Conservation (phyloP, 2,329 filamentous ascomycete species). For the Fusarium redolens region DNA sequence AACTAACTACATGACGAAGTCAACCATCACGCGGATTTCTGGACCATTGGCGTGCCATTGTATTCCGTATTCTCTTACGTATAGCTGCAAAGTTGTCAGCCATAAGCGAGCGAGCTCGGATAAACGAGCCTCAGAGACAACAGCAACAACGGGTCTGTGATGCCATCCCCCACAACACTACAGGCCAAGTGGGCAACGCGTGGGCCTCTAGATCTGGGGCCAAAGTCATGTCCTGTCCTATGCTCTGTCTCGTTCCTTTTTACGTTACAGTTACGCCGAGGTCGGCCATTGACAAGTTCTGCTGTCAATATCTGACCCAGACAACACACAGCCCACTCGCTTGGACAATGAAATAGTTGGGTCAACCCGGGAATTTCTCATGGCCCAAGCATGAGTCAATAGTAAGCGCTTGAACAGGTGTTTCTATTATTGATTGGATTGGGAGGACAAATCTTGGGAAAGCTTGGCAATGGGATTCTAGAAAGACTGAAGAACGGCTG, state of each 20-base stretch:
- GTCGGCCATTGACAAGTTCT: background rate
- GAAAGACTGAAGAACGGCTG: slow-evolving; percentile 1
- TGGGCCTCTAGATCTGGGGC: background rate
- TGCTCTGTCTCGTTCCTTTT: background rate
- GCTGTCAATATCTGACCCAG: background rate
- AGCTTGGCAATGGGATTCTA: slow-evolving; percentile 15
- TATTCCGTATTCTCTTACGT: slow-evolving; percentile 6
- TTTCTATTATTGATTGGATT: background rate
- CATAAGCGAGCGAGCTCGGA: background rate
- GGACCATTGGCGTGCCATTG: background rate
- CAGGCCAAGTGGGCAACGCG: background rate
- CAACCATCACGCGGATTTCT: background rate
- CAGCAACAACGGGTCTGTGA: background rate
- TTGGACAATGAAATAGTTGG: background rate
- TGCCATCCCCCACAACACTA: slow-evolving; percentile 3
- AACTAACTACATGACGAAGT: background rate
- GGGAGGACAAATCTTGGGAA: slow-evolving; percentile 1
- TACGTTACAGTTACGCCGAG: background rate
- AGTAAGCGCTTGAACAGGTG: background rate
- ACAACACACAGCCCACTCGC: background rate
- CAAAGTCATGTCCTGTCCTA: background rate
- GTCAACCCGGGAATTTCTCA: background rate
- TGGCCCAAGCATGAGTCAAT: background rate
- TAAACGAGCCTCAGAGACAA: slow-evolving; percentile 2
- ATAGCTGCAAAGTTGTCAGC: background rate